phyloP scores from a whole-genome alignment of 805 yeast species.

The Saturnispora gosingensis region DNA sequence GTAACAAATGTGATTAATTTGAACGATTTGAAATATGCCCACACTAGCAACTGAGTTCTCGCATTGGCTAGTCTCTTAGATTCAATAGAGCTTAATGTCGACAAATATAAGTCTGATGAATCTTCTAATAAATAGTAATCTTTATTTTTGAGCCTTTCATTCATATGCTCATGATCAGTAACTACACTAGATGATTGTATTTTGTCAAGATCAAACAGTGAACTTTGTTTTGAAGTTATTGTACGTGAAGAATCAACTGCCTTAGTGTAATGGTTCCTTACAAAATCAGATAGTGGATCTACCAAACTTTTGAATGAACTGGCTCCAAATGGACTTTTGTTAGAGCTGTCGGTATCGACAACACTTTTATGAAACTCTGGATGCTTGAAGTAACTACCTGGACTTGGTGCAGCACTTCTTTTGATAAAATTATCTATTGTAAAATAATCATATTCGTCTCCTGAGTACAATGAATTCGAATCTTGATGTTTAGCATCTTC shows the following conservation, averaged over 20 bases:
- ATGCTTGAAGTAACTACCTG: not conserved
- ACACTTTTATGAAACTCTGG: not conserved
- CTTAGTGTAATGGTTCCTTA: not conserved
- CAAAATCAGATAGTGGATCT: not conserved
- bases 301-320: not conserved
- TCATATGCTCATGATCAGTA: not conserved
- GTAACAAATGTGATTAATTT: conserved; percentile 17
- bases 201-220: not conserved
- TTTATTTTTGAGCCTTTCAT: not conserved
- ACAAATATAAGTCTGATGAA: not conserved
- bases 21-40: conserved; percentile 19
- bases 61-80: conserved; percentile 7
- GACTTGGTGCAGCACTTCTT: not conserved
- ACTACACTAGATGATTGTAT: not conserved
- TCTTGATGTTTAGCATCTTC: not conserved
- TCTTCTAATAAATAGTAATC: not conserved
- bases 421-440: not conserved
- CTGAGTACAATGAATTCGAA: conserved; percentile 14
- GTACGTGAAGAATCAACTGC: not conserved
- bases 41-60: conserved; percentile 8
- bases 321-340: not conserved
- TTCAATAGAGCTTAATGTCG: not conserved
- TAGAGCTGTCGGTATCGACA: not conserved
- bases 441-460: conserved; percentile 15
- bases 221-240: not conserved